These are phyloP conservation scores for Scutellaria barbata DNA, from an alignment of 257 asterid genomes.

Conservation along the genomic window DNA sequence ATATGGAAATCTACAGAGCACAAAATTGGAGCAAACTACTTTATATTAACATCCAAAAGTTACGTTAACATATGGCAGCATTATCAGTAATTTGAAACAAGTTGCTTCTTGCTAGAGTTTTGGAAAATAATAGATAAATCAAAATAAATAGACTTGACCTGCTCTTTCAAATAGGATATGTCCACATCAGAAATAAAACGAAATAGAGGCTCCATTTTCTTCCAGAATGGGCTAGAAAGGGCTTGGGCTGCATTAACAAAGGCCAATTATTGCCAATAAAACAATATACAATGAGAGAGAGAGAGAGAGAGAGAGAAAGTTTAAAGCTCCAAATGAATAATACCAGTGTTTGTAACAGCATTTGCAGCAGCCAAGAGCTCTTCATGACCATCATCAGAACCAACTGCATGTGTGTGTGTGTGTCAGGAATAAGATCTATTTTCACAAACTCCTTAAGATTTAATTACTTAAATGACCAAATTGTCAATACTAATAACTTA, in stretches of 20 bases:
- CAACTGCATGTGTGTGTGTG: constrained; percentile 46
- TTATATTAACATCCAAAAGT: neutral
- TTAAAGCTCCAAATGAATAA: constrained; percentile 32
- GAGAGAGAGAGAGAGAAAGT: constrained; percentile 24
- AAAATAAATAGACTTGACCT: constrained; percentile 53
- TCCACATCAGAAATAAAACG: constrained; percentile 74
- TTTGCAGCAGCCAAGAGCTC: constrained; percentile 93
- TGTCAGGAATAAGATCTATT: constrained; percentile 2
- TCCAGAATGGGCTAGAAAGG: constrained; percentile 81
- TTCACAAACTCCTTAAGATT: no score
- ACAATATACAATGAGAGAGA: constrained; percentile 23
- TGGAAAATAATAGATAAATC: constrained; percentile 24
- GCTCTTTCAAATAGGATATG: constrained; percentile 66
- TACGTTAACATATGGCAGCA: constrained; percentile 19
- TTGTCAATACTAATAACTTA: no score
- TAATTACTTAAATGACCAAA: no score
- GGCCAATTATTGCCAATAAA: constrained; percentile 40
- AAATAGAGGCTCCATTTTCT: constrained; percentile 76
- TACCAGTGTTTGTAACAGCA: constrained; percentile 80
- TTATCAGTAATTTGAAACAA: constrained; percentile 15
- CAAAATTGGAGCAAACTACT: neutral
- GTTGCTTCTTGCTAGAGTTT: constrained; percentile 25
- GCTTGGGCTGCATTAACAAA: constrained; percentile 65
- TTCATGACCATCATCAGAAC: constrained; percentile 88
- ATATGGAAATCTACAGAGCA: neutral